A percentile compares a stretch with the other conserved stretches of the same genome.
Conservation (phyloP, 108 stramenopile species). For the Mediolabrus comicus region DNA sequence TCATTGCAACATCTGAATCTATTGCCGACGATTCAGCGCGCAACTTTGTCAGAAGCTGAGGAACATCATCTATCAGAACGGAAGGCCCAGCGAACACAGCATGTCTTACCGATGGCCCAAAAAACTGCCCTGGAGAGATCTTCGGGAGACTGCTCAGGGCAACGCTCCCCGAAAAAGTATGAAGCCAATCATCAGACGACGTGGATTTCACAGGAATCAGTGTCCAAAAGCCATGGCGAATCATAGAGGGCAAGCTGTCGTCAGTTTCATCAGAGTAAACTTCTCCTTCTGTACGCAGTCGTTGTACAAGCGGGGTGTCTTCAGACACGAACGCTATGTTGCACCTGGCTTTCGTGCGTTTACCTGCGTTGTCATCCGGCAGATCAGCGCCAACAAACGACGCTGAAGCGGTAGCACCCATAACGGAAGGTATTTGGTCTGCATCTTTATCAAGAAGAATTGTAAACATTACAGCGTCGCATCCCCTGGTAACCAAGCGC, state of each 20-base stretch:
- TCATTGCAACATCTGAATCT: slow-evolving; percentile 55
- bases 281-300: slow-evolving; percentile 38
- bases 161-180: slow-evolving; percentile 36
- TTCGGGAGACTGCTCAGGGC: slow-evolving; percentile 64
- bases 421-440: slow-evolving; percentile 60
- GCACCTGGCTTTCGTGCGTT: slow-evolving; percentile 37
- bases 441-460: slow-evolving; percentile 60
- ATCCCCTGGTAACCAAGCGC: slow-evolving; percentile 52
- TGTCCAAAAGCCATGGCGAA: slow-evolving; percentile 75
- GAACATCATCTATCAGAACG: slow-evolving; percentile 53
- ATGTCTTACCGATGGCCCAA: slow-evolving; percentile 49
- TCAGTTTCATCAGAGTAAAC: slow-evolving; percentile 18
- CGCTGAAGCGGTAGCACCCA: slow-evolving; percentile 34
- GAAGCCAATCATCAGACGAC: slow-evolving; percentile 19
- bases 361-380: slow-evolving; percentile 21
- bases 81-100: slow-evolving; percentile 71
- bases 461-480: slow-evolving; percentile 74
- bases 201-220: slow-evolving; percentile 56
- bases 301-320: slow-evolving; percentile 50
- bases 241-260: slow-evolving; percentile 18
- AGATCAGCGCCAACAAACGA: slow-evolving; percentile 53
- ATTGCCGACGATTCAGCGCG: slow-evolving; percentile 17
- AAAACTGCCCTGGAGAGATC: slow-evolving; percentile 79
- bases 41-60: slow-evolving; percentile 44
- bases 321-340: slow-evolving; percentile 81